These are phyloP conservation scores for Tympanopsis confertula DNA, from an alignment of 2,329 filamentous ascomycete genomes.

Conservation along the genomic window DNA sequence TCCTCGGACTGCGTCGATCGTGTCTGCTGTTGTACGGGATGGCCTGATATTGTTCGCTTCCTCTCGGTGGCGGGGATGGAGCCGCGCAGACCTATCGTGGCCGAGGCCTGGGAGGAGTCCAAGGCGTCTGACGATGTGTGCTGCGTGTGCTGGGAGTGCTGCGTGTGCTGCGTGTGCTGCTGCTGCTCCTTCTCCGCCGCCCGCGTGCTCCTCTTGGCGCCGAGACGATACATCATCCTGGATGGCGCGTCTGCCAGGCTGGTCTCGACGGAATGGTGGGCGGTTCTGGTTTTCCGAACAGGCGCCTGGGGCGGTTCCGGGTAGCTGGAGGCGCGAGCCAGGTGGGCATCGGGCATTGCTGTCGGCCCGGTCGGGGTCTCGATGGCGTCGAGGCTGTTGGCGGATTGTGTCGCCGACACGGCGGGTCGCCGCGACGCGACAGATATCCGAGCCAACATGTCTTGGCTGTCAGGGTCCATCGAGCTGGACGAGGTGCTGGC, in stretches of 20 bases:
- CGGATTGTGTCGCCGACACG: too few species aligned
- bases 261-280: slow-evolving; percentile 37
- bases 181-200: slow-evolving; percentile 23
- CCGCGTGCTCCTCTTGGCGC: slow-evolving; percentile 25
- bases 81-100: slow-evolving; percentile 16
- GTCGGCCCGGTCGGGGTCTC: slow-evolving; percentile 50
- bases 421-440: slow-evolving; percentile 20
- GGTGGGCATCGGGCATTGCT: slow-evolving; percentile 21
- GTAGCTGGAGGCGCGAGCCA: slow-evolving; percentile 15
- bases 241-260: slow-evolving; percentile 45
- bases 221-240: slow-evolving; percentile 48
- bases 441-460: slow-evolving; percentile 20
- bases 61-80: slow-evolving; percentile 44
- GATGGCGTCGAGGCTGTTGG: slow-evolving; percentile 35
- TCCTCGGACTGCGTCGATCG: slow-evolving; percentile 43
- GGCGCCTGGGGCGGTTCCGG: slow-evolving; percentile 39
- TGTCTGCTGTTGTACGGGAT: slow-evolving; percentile 43
- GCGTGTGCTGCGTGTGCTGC: slow-evolving; percentile 22
- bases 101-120: slow-evolving; percentile 11
- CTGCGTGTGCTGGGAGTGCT: slow-evolving; percentile 25
- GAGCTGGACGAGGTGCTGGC: slow-evolving; percentile 16
- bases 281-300: slow-evolving; percentile 37
- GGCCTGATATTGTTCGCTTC: slow-evolving; percentile 87
- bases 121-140: slow-evolving; percentile 29
- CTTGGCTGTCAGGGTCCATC: slow-evolving; percentile 28